phyloP scores from a whole-genome alignment of 441 rosid genomes.

The Adansonia grandidieri region DNA sequence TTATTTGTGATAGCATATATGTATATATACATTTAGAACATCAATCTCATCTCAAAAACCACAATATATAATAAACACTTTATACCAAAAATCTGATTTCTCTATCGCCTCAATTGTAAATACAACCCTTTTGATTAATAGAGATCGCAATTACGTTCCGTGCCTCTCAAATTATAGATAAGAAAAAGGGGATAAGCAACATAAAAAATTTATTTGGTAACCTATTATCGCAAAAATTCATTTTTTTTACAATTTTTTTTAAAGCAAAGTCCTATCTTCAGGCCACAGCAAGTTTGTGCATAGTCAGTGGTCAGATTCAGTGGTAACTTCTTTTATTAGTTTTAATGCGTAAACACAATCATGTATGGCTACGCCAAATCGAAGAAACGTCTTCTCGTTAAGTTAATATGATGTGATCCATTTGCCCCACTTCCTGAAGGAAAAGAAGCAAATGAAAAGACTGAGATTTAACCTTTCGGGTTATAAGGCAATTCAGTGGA shows the following conservation, averaged over 20 bases:
- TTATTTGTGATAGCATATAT: not conserved
- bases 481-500: not conserved
- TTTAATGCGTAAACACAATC: constrained; percentile 12
- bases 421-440: too few relatives aligned
- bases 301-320: not conserved
- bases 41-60: not conserved
- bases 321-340: not conserved
- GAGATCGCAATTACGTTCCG: not conserved
- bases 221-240: not conserved
- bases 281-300: not conserved
- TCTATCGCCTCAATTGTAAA: not conserved
- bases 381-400: too few relatives aligned
- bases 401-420: too few relatives aligned
- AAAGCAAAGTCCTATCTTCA: not conserved
- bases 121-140: not conserved
- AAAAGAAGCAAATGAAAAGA: too few relatives aligned
- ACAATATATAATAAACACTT: not conserved
- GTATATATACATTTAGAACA: not conserved
- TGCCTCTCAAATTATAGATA: not conserved
- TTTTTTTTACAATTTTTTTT: not conserved
- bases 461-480: not conserved
- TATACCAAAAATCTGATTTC: not conserved
- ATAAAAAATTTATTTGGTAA: not conserved
- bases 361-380: constrained; percentile 14
- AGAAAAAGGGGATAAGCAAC: not conserved